Percentiles rank a stretch among this genome's conserved stretches.
Conservation (phyloP, 352 stramenopile genomes). For the Phytophthora cactorum region DNA sequence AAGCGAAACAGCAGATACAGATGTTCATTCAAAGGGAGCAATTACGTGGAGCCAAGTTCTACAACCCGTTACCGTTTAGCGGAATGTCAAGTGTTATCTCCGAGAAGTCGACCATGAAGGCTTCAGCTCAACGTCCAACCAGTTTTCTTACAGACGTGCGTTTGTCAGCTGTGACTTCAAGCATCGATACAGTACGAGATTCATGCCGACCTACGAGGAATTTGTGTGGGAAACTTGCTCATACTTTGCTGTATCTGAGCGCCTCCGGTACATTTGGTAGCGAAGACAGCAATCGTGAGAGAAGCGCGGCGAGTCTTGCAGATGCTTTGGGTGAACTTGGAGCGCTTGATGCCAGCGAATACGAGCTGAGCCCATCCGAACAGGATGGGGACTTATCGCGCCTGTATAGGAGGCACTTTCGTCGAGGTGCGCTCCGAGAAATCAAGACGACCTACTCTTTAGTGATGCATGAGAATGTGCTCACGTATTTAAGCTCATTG, state of each 20-base stretch:
- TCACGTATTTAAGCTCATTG: slow-evolving; percentile 68
- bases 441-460: slow-evolving; percentile 51
- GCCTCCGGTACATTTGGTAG: slow-evolving; percentile 29
- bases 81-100: slow-evolving; percentile 7
- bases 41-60: slow-evolving; percentile 60
- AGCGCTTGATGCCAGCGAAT: slow-evolving; percentile 58
- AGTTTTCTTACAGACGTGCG: slow-evolving; percentile 26
- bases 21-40: slow-evolving; percentile 61
- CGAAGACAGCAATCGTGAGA: slow-evolving; percentile 5
- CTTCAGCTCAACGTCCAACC: neutral
- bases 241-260: slow-evolving; percentile 63
- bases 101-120: neutral
- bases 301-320: slow-evolving; percentile 45
- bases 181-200: slow-evolving; percentile 37
- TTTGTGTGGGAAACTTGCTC: slow-evolving; percentile 51
- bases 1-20: slow-evolving; percentile 58
- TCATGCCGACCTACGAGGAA: slow-evolving; percentile 22
- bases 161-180: slow-evolving; percentile 35
- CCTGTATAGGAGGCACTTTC: slow-evolving; percentile 65
- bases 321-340: slow-evolving; percentile 74
- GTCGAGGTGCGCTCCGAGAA: slow-evolving; percentile 58
- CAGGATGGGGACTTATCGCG: slow-evolving; percentile 54
- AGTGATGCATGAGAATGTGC: slow-evolving; percentile 66
- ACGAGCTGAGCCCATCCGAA: slow-evolving; percentile 65
- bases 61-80: slow-evolving; percentile 36